These are phyloP conservation scores for Mycotypha africana DNA, from an alignment of 371 early-diverging fungal genomes.

Conservation along the genomic window DNA sequence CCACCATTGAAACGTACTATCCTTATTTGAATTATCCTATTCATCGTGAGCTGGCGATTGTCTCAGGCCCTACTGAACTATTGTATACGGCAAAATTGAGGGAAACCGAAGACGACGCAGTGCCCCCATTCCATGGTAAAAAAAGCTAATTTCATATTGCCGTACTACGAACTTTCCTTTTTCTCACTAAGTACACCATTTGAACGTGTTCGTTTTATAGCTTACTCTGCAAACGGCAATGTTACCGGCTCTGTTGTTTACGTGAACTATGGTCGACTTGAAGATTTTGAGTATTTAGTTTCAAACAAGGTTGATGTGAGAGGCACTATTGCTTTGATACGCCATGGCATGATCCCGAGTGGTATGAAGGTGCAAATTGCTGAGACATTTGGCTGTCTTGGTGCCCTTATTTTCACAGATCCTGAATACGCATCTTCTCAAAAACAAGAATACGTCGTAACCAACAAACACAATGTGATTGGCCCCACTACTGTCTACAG, in stretches of 20 bases:
- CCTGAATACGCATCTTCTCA: constrained; percentile 47
- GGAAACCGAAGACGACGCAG: constrained; percentile 52
- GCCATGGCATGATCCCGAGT: constrained; percentile 55
- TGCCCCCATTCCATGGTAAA: constrained; percentile 59
- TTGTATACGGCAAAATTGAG: constrained; percentile 49
- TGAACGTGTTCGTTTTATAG: background rate
- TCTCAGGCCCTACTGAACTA: constrained; percentile 38
- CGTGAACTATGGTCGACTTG: constrained; percentile 57
- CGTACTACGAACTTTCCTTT: background rate
- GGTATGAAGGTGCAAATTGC: constrained; percentile 62
- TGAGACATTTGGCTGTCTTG: constrained; percentile 50
- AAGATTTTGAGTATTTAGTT: constrained; percentile 53
- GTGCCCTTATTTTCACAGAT: constrained; percentile 58
- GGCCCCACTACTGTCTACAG: constrained; percentile 41
- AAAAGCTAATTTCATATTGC: too few species aligned
- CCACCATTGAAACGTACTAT: constrained; percentile 52
- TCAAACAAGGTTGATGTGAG: constrained; percentile 35
- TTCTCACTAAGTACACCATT: too few species aligned
- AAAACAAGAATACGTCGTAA: background rate
- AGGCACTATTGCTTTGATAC: constrained; percentile 54
- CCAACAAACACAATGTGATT: too few species aligned
- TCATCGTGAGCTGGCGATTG: constrained; percentile 45
- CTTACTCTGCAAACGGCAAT: constrained; percentile 59
- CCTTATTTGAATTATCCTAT: constrained; percentile 57
- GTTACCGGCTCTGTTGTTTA: constrained; percentile 59